Evolutionary conservation across 805 yeast species (phyloP), one percentile per base, ranked within the genome.

Genomic region (Starmerella bombicola): DNA sequence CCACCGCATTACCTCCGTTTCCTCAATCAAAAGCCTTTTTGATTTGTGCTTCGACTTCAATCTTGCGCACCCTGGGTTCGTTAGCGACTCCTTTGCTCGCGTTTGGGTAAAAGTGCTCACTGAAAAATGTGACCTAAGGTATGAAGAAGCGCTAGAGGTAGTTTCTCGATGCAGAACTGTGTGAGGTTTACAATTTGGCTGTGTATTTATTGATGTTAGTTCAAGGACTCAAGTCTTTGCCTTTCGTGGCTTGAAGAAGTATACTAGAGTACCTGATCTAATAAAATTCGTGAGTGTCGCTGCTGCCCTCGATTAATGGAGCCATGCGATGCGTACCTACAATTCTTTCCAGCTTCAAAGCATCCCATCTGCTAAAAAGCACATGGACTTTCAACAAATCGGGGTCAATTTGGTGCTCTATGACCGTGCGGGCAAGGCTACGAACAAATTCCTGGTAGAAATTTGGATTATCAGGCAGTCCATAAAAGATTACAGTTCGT

Each of bases 241-340:
- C n/a, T n/a, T n/a, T n/a, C n/a, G n/a, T n/a, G n/a, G n/a, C n/a
- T n/a, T n/a, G n/a, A n/a, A n/a, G n/a, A n/a, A n/a, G n/a, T n/a
- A n/a, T n/a, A n/a, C n/a, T n/a, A n/a, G n/a, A n/a, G n/a, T n/a
- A n/a, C n/a, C n/a, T n/a, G n/a, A n/a, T n/a, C 34, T 24, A 49
- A 29, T 69, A 67, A 49, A 83, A 82, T 60, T 86, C 95, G 56
- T 73, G 81, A 37, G 73, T 65, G 56, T 85, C 95, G 49, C 72
- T 75, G 16, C 69, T 71, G 1, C 86, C 84, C 50, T 73, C 76
- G 39, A 80, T 68, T 50, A 86, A 65, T 5, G 71, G 67, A 9
- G 80, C 78, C 5, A 86, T 77, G 43, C 84, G 67, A 40, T 73
- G 71, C 19, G 74, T 65, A 0, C 97, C 97, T 3, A 86, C 95